Conservation (phyloP, 1,139 yeast genomes). For the Sugiyamaella pinicola region DNA sequence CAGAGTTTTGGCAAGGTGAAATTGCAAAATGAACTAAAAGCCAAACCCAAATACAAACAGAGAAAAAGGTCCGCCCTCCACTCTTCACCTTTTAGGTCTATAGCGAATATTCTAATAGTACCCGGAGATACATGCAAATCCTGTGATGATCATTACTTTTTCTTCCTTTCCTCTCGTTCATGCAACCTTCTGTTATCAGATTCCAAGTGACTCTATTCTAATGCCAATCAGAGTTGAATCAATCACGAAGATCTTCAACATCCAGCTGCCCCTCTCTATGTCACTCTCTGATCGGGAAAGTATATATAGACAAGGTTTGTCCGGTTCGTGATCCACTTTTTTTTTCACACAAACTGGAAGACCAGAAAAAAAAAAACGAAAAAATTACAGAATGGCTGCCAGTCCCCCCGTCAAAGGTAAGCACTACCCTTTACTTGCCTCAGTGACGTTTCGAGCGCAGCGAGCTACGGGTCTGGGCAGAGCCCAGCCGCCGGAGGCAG, state of each 20-base stretch:
- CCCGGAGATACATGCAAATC: neutral
- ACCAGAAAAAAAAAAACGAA: neutral
- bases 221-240: constrained; percentile 11
- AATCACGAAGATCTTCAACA: neutral
- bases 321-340: too few species aligned
- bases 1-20: too few species aligned
- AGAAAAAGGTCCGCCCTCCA: too few species aligned
- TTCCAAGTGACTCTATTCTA: neutral
- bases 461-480: neutral
- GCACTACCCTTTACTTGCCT: too few species aligned
- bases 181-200: constrained; percentile 5
- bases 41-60: too few species aligned
- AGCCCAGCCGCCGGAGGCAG: neutral
- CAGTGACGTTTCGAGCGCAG: neutral
- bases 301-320: neutral
- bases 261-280: neutral
- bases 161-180: neutral
- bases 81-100: too few species aligned
- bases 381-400: neutral
- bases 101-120: too few species aligned
- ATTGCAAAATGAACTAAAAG: too few species aligned
- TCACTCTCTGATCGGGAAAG: neutral
- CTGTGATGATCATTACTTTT: neutral
- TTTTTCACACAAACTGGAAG: too few species aligned
- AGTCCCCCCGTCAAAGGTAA: neutral